These are phyloP conservation scores for Cyberlindnera lachancei DNA, from an alignment of 805 yeast genomes.

Conservation along the genomic window DNA sequence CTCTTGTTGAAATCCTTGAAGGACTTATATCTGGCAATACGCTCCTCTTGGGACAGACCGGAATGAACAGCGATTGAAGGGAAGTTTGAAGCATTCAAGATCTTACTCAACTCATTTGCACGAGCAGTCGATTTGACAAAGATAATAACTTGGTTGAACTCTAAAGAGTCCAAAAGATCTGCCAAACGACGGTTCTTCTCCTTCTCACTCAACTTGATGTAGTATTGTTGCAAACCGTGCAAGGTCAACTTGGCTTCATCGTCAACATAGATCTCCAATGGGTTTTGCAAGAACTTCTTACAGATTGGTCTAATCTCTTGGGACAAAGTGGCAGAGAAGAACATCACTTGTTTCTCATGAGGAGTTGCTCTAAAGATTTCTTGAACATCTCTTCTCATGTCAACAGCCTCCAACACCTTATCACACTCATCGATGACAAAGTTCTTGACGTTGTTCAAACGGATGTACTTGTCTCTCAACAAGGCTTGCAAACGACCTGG, in stretches of 20 bases:
- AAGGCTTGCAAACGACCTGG: constrained; percentile 97
- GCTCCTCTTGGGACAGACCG: constrained; percentile 93
- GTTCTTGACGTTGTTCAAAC: constrained; percentile 83
- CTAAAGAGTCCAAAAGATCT: constrained; percentile 86
- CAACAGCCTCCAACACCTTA: constrained; percentile 84
- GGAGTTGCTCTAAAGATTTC: constrained; percentile 97
- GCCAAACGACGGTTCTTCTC: constrained; percentile 92
- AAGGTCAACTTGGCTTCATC: constrained; percentile 95
- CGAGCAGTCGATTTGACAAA: constrained; percentile 88
- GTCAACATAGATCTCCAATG: constrained; percentile 94
- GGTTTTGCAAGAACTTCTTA: constrained; percentile 96
- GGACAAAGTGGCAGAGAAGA: constrained; percentile 95
- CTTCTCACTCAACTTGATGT: constrained; percentile 78
- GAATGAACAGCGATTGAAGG: constrained; percentile 97
- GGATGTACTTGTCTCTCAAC: constrained; percentile 82
- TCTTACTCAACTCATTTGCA: constrained; percentile 85
- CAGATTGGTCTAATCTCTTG: constrained; percentile 94
- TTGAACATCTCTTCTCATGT: constrained; percentile 98
- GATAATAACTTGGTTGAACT: constrained; percentile 96
- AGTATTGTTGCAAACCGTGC: constrained; percentile 97
- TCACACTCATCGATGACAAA: constrained; percentile 98
- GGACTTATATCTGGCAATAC: constrained; percentile 92
- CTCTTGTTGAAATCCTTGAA: constrained; percentile 98
- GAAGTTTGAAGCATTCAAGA: constrained; percentile 87
- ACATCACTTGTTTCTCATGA: constrained; percentile 98